phyloP scores from a whole-genome alignment of 768 basidiomycete genomes.

The Hirschioporus abietinus region DNA sequence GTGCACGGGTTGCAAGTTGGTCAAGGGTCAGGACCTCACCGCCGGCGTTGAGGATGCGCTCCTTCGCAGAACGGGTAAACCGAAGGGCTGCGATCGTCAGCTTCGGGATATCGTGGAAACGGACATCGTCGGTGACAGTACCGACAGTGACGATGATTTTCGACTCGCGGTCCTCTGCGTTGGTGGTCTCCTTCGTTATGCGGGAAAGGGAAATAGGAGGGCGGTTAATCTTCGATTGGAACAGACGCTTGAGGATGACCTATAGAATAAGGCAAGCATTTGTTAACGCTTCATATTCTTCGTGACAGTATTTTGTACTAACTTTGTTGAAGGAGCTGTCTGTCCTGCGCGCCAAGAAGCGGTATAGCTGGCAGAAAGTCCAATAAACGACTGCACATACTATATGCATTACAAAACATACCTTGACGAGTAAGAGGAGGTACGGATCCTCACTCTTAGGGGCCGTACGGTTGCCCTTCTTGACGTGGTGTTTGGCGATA shows the following conservation, averaged over 20 bases:
- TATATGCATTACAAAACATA: slow-evolving; percentile 28
- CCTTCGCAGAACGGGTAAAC: slow-evolving; percentile 89
- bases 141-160: slow-evolving; percentile 90
- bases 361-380: slow-evolving; percentile 76
- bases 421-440: slow-evolving; percentile 96
- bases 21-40: slow-evolving; percentile 95
- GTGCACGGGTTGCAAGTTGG: slow-evolving; percentile 91
- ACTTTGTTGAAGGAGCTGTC: slow-evolving; percentile 96
- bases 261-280: slow-evolving; percentile 27
- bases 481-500: slow-evolving; percentile 95
- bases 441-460: slow-evolving; percentile 99
- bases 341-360: slow-evolving; percentile 96
- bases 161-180: slow-evolving; percentile 57
- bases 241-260: slow-evolving; percentile 94
- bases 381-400: slow-evolving; percentile 13
- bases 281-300: slow-evolving; percentile 4
- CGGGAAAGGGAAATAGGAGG: slow-evolving; percentile 93
- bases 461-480: slow-evolving; percentile 90
- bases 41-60: slow-evolving; percentile 92
- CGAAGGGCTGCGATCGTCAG: slow-evolving; percentile 90
- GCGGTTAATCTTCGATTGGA: slow-evolving; percentile 96
- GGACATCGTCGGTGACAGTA: slow-evolving; percentile 93
- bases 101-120: slow-evolving; percentile 81
- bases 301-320: slow-evolving; percentile 6
- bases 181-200: slow-evolving; percentile 77